Evolutionary conservation across 345 rosid species (phyloP).

Genomic region (Citrus trifoliata): DNA sequence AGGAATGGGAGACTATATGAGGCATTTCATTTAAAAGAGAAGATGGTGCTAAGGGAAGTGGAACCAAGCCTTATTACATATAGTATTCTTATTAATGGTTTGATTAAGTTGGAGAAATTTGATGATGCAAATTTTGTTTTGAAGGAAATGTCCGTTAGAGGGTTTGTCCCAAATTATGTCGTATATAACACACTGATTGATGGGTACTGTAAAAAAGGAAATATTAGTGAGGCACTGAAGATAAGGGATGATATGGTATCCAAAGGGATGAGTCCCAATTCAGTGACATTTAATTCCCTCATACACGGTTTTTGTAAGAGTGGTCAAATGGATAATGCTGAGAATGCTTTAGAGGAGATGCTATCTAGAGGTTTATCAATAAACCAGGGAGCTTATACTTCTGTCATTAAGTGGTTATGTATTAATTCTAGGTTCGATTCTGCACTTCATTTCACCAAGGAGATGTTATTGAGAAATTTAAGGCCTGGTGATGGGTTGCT

Average conservation of each 20-base stretch:
- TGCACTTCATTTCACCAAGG: conserved; percentile 44
- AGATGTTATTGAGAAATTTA: conserved; percentile 63
- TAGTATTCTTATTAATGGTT: conserved; percentile 64
- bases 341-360: conserved; percentile 58
- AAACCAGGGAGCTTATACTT: conserved; percentile 52
- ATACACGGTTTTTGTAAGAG: conserved; percentile 55
- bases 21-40: conserved; percentile 52
- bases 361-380: conserved; percentile 42
- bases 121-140: conserved; percentile 51
- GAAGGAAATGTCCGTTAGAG: conserved; percentile 57
- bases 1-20: conserved; percentile 55
- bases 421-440: conserved; percentile 41
- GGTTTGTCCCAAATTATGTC: conserved; percentile 55
- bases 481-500: conserved; percentile 64
- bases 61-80: conserved; percentile 59
- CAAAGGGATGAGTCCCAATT: conserved; percentile 57
- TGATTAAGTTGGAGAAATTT: conserved; percentile 55
- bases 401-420: conserved; percentile 57
- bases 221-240: conserved; percentile 48
- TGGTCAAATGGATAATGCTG: conserved; percentile 49
- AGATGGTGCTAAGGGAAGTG: conserved; percentile 49
- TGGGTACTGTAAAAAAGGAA: conserved; percentile 59
- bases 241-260: conserved; percentile 59
- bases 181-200: conserved; percentile 68
- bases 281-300: conserved; percentile 67